These are phyloP conservation scores for Jaltomata sinuosa DNA, from an alignment of 257 asterid genomes.

Conservation along the genomic window DNA sequence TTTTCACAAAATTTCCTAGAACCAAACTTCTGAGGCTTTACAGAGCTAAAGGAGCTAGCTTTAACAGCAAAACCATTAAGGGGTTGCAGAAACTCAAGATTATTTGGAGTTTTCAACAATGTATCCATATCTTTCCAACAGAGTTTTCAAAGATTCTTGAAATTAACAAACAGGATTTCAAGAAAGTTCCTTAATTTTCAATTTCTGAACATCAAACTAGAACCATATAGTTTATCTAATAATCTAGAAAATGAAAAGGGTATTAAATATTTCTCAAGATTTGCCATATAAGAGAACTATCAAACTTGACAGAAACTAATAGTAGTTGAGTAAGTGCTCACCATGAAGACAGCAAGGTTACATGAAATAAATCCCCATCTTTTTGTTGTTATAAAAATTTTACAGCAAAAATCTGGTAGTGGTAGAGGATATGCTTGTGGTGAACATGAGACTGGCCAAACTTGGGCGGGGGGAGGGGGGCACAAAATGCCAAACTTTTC, in stretches of 20 bases:
- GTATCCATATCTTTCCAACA: conserved; percentile 48
- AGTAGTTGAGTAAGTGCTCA: background rate
- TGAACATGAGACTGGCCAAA: background rate
- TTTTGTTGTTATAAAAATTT: background rate
- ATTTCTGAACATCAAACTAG: background rate
- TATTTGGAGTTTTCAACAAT: conserved; percentile 61
- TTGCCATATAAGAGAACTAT: background rate
- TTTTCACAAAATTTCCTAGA: conserved; percentile 29
- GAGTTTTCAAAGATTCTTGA: conserved; percentile 6
- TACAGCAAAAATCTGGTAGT: background rate
- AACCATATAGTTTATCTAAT: background rate
- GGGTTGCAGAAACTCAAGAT: conserved; percentile 68
- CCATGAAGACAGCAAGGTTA: background rate
- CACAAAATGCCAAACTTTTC: no score
- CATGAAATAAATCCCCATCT: background rate
- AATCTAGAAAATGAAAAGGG: background rate
- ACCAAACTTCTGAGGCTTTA: conserved; percentile 42
- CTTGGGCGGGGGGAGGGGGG: no score
- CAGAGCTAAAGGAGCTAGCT: conserved; percentile 33
- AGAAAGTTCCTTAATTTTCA: conserved; percentile 2
- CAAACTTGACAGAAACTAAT: background rate
- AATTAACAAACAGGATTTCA: conserved; percentile 13
- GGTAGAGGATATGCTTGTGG: background rate
- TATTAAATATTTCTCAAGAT: background rate
- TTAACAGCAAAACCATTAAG: conserved; percentile 46